phyloP scores from a whole-genome alignment of 1,284 basidiomycete species.

The Pascua sp. region DNA sequence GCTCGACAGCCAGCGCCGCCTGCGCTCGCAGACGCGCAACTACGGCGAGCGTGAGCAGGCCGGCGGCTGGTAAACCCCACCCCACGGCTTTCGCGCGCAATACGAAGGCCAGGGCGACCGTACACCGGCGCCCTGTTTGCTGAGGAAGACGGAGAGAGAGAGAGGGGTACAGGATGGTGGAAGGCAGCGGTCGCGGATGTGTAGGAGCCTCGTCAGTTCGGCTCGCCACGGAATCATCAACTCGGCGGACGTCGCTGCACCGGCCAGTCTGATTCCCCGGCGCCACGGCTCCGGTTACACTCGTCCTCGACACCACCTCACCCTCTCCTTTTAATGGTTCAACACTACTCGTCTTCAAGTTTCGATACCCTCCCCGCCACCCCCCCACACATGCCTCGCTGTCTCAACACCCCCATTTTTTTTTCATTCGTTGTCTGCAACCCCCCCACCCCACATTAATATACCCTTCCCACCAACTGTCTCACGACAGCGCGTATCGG shows the following conservation, averaged over 20 bases:
- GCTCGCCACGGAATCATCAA: constrained; percentile 18
- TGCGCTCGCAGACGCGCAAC: constrained; percentile 45
- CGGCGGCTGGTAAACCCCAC: constrained; percentile 21
- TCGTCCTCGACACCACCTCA: constrained; percentile 5
- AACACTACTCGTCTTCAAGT: not conserved
- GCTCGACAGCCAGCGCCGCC: constrained; percentile 38
- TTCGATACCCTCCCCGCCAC: not conserved
- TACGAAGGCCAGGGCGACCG: not conserved
- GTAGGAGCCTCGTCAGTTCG: constrained; percentile 17
- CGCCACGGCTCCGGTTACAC: constrained; percentile 15
- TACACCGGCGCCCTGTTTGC: not conserved
- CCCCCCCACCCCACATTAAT: not conserved
- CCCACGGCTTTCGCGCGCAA: not conserved
- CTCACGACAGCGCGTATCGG: no score
- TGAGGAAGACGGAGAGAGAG: not conserved
- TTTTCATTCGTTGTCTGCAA: not conserved
- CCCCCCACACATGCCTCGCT: constrained; percentile 1
- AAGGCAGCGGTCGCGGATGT: constrained; percentile 24
- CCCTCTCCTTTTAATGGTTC: not conserved
- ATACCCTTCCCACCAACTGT: not conserved
- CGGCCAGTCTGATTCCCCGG: constrained; percentile 16
- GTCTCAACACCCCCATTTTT: not conserved
- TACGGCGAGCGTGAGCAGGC: constrained; percentile 26
- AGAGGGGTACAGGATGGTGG: constrained; percentile 14
- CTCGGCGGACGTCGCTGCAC: constrained; percentile 22